phyloP scores from a whole-genome alignment of 441 rosid genomes.

The Brassica balearica region DNA sequence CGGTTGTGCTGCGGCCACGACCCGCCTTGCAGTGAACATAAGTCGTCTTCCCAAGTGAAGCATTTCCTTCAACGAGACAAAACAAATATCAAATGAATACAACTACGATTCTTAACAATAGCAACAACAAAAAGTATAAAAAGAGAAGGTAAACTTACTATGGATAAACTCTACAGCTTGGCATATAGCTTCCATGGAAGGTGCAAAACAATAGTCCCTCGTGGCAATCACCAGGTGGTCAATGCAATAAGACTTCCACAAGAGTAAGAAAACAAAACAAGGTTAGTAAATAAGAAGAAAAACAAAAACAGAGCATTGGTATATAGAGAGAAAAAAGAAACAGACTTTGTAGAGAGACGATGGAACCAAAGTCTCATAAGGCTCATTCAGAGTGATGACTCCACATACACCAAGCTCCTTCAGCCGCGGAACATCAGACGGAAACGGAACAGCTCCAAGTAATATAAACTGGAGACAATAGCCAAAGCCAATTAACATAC shows the following conservation, averaged over 20 bases:
- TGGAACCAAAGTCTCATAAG: constrained; percentile 96
- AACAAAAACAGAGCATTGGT: constrained; percentile 15
- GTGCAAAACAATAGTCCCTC: constrained; percentile 97
- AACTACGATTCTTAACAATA: neutral
- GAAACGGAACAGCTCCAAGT: constrained; percentile 98
- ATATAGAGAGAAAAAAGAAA: constrained; percentile 20
- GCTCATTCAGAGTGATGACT: constrained; percentile 90
- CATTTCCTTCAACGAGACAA: constrained; percentile 61
- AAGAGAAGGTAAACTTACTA: constrained; percentile 44
- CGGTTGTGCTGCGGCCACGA: constrained; percentile 95
- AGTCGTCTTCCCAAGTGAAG: constrained; percentile 49
- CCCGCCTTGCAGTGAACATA: constrained; percentile 83
- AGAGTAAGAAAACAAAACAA: neutral
- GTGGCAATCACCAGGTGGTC: constrained; percentile 96
- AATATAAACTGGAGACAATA: constrained; percentile 64
- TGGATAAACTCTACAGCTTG: constrained; percentile 90
- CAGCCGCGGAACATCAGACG: constrained; percentile 80
- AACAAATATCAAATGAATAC: constrained; percentile 6
- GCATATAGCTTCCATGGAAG: constrained; percentile 73
- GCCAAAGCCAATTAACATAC: too few relatives aligned
- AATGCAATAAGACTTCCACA: constrained; percentile 66
- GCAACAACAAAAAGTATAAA: neutral
- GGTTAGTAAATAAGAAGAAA: constrained; percentile 20
- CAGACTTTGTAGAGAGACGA: constrained; percentile 82
- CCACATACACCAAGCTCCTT: constrained; percentile 87